Base-by-base conservation (phyloP, 129 eudicot species). In the Ambrosia artemisiifolia region DNA sequence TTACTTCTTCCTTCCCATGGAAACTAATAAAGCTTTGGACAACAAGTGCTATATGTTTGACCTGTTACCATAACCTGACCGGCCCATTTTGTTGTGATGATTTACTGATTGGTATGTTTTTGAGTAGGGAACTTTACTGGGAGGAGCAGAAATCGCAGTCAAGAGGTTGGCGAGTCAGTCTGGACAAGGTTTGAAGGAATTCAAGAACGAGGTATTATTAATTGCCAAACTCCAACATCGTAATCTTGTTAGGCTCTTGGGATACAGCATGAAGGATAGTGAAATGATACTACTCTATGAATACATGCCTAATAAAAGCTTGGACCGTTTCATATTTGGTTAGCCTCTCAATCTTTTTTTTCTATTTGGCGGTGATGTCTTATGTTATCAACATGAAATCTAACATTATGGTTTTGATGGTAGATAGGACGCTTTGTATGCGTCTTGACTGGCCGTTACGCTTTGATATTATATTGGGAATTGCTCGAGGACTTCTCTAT, bases 201-300 rank as follows among this genome's bases (percentile, higher is more conserved):
- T 82, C 49, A 82, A 67, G 74, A 85, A 77, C 3, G 85, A 82
- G 75, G 87, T 85, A 11, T 53, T 76, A 24, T 40, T 79, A 20
- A 85, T 85, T 14, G 87, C 79, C 14, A 85, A 79, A 79, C 85
- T 85, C 44, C 87, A 85, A 54, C 85, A 85, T 75, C 82, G 90
- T 14, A 85, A 85, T 74, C 87, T 85, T 69, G 82, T 85, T n/a
- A 82, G 75, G 77, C 68, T 81, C 2, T 32, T 79, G 80, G 86
- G 90, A n/a, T 85, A 79, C 57, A 78, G 90, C 68, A 78, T 67
- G 42, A 62, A 79, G 72, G 78, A 77, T 56, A 76, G 76, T 40
- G 90, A 85, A 78, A 72, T 69, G 72, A 82, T 85, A 47, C 56
- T 82, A 69, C 24, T 85, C 11, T 85, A 85, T 10, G 87, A 85